Conservation (phyloP, 2,329 filamentous ascomycete species). For the Xylaria sp. region DNA sequence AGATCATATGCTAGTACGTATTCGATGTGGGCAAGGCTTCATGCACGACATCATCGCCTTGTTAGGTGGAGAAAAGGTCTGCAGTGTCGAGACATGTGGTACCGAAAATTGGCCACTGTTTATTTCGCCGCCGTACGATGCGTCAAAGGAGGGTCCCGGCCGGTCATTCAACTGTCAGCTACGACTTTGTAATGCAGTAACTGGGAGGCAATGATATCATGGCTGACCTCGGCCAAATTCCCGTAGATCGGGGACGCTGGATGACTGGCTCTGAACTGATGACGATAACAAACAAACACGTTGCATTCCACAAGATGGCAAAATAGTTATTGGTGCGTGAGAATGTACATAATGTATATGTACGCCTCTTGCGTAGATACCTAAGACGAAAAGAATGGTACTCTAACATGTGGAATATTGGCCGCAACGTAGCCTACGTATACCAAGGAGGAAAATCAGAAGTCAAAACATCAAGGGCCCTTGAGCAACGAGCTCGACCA, state of each 20-base stretch:
- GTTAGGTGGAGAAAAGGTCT: slow-evolving; percentile 37
- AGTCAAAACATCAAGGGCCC: slow-evolving; percentile 15
- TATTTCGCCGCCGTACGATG: slow-evolving; percentile 34
- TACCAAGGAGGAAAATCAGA: slow-evolving; percentile 10
- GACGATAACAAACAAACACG: slow-evolving; percentile 42
- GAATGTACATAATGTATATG: slow-evolving; percentile 32
- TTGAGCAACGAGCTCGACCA: slow-evolving; percentile 19
- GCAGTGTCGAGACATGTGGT: slow-evolving; percentile 27
- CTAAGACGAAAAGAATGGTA: slow-evolving; percentile 16
- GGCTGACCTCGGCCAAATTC: slow-evolving; percentile 38
- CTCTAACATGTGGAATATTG: slow-evolving; percentile 29
- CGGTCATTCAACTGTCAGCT: slow-evolving; percentile 34
- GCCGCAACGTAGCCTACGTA: slow-evolving; percentile 17
- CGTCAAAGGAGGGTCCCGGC: slow-evolving; percentile 27
- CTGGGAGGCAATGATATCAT: slow-evolving; percentile 43
- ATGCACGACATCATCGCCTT: slow-evolving; percentile 45
- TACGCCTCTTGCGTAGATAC: slow-evolving; percentile 20
- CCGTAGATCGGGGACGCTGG: slow-evolving; percentile 40
- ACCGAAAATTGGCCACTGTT: slow-evolving; percentile 29
- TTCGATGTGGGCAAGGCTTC: slow-evolving; percentile 38
- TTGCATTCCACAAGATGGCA: slow-evolving; percentile 42
- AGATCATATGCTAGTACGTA: slow-evolving; percentile 20
- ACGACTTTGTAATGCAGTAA: slow-evolving; percentile 23
- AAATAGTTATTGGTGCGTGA: slow-evolving; percentile 32
- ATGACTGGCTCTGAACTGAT: slow-evolving; percentile 26